Evolutionary conservation across 345 rosid species (phyloP).

Genomic region (Turnera subulata): DNA sequence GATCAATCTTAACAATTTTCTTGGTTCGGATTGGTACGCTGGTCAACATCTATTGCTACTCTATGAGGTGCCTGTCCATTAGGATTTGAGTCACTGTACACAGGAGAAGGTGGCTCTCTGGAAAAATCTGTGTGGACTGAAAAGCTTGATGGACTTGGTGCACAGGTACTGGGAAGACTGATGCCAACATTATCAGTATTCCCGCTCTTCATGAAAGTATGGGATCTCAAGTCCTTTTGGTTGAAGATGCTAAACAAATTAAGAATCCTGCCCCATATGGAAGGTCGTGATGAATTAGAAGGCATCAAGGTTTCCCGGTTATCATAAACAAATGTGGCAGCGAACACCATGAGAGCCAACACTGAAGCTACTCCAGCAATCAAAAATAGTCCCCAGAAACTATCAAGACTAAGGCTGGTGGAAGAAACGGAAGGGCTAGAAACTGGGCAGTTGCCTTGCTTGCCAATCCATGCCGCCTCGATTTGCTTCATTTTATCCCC

Average conservation of each 20-base stretch:
- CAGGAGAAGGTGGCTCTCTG: neutral
- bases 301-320: neutral
- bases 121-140: slow-evolving; percentile 1
- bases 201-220: slow-evolving; percentile 4
- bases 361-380: slow-evolving; percentile 12
- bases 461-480: slow-evolving; percentile 2
- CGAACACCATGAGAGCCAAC: slow-evolving; percentile 3
- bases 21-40: no score
- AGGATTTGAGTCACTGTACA: neutral
- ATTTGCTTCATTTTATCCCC: slow-evolving; percentile 11
- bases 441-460: neutral
- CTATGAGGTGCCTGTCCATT: neutral
- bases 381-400: slow-evolving; percentile 21
- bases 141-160: neutral
- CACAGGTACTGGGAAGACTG: neutral
- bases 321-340: neutral
- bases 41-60: neutral
- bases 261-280: neutral
- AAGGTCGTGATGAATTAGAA: neutral
- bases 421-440: neutral
- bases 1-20: no score
- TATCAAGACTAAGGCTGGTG: slow-evolving; percentile 7
- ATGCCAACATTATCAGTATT: no score
- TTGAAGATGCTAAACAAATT: slow-evolving; percentile 8
- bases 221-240: slow-evolving; percentile 11